phyloP scores from a whole-genome alignment of 495 filamentous ascomycete genomes.

The Trichoderma reesei region DNA sequence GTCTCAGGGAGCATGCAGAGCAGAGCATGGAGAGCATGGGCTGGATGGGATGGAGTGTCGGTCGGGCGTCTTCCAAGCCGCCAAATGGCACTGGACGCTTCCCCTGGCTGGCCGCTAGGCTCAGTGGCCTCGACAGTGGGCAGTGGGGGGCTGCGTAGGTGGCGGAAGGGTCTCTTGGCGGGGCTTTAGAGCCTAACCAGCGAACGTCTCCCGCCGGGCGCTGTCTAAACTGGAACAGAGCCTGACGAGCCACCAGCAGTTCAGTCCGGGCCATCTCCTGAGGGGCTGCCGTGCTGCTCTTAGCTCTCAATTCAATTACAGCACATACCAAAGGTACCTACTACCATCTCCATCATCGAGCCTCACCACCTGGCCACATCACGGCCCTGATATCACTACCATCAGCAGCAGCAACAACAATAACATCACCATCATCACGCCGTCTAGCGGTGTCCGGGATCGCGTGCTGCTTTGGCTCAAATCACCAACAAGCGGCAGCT shows the following conservation, averaged over 20 bases:
- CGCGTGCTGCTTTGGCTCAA: neutral
- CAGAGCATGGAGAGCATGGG: neutral
- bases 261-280: neutral
- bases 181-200: neutral
- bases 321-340: no score
- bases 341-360: no score
- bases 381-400: no score
- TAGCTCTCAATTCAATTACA: no score
- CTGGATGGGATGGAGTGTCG: neutral
- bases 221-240: neutral
- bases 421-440: neutral
- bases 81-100: constrained; percentile 8
- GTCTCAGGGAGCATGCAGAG: constrained; percentile 3
- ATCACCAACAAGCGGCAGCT: constrained; percentile 2
- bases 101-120: constrained; percentile 6
- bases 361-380: no score
- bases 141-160: constrained; percentile 4
- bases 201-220: neutral
- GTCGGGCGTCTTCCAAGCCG: neutral
- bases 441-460: constrained; percentile 4
- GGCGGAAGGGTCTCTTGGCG: neutral
- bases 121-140: neutral
- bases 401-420: no score
- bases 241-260: neutral
- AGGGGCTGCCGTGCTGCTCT: neutral